These are phyloP conservation scores for Pontederia paniculata DNA, from an alignment of 176 grass and related monocot genomes.

Conservation along the genomic window DNA sequence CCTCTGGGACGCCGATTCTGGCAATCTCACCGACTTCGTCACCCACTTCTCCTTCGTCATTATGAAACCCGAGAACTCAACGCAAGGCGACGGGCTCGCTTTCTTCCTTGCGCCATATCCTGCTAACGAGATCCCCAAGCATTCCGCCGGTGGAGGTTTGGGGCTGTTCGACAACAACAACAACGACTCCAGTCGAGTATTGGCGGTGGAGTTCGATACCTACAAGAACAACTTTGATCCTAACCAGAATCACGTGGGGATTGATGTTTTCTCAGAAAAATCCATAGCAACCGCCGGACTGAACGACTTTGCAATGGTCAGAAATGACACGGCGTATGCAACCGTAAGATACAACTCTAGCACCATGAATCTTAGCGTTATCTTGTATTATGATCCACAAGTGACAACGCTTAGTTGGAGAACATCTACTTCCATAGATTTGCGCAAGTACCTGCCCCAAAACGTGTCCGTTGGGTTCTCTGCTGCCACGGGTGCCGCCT, in stretches of 20 bases:
- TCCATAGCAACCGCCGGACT: slow-evolving; percentile 33
- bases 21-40: no score
- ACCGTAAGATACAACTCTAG: slow-evolving; percentile 50
- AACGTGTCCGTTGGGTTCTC: slow-evolving; percentile 57
- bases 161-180: slow-evolving; percentile 41
- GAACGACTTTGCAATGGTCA: slow-evolving; percentile 48
- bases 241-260: slow-evolving; percentile 47
- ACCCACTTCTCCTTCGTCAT: no score
- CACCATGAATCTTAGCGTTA: slow-evolving; percentile 44
- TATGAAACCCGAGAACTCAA: slow-evolving; percentile 23
- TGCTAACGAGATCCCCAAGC: slow-evolving; percentile 29
- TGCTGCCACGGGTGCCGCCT: slow-evolving; percentile 45
- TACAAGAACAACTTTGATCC: slow-evolving; percentile 53
- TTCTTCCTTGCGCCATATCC: slow-evolving; percentile 72
- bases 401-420: no score
- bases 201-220: slow-evolving; percentile 83
- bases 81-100: slow-evolving; percentile 48
- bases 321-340: slow-evolving; percentile 42
- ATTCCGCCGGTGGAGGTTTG: slow-evolving; percentile 42
- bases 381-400: no score
- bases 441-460: slow-evolving; percentile 34
- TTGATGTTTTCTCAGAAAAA: slow-evolving; percentile 43
- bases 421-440: no score
- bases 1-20: slow-evolving; percentile 24
- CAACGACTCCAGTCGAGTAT: slow-evolving; percentile 3